Evolutionary conservation across 768 basidiomycete species (phyloP).

Genomic region (Cyclocybe aegerita): DNA sequence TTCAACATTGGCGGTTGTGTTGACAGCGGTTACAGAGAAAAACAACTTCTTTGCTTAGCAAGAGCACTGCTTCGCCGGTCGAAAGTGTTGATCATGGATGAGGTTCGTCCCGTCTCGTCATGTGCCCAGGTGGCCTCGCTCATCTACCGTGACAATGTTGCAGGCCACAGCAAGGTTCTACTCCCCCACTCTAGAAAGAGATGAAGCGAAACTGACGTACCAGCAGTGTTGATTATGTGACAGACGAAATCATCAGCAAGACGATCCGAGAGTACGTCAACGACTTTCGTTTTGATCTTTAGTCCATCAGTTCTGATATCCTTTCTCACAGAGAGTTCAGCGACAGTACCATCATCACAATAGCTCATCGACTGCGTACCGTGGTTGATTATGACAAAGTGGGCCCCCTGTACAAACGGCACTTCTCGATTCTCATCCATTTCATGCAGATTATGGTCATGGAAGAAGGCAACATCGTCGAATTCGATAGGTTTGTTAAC

Average conservation of each 20-base stretch:
- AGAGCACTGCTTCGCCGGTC: constrained; percentile 77
- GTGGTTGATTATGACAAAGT: constrained; percentile 86
- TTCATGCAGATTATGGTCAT: constrained; percentile 63
- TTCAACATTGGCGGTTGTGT: neutral
- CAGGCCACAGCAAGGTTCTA: constrained; percentile 22
- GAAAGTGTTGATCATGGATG: constrained; percentile 80
- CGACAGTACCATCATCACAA: constrained; percentile 79
- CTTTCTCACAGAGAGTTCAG: constrained; percentile 60
- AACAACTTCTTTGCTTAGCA: constrained; percentile 85
- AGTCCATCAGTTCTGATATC: neutral
- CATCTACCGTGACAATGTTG: neutral
- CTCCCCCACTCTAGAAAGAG: neutral
- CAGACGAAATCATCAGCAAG: constrained; percentile 79
- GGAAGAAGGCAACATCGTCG: constrained; percentile 73
- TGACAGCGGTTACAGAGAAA: constrained; percentile 40
- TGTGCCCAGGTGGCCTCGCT: neutral
- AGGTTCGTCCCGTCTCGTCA: constrained; percentile 35
- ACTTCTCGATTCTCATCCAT: neutral
- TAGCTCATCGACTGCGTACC: constrained; percentile 76
- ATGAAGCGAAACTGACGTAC: neutral
- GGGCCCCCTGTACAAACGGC: constrained; percentile 23
- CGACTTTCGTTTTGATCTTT: neutral
- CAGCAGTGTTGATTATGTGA: constrained; percentile 72
- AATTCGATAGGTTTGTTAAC: constrained; percentile 55
- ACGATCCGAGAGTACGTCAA: constrained; percentile 69